Base-by-base conservation (phyloP, 352 stramenopile genomes). In the Phytophthora citricola region DNA sequence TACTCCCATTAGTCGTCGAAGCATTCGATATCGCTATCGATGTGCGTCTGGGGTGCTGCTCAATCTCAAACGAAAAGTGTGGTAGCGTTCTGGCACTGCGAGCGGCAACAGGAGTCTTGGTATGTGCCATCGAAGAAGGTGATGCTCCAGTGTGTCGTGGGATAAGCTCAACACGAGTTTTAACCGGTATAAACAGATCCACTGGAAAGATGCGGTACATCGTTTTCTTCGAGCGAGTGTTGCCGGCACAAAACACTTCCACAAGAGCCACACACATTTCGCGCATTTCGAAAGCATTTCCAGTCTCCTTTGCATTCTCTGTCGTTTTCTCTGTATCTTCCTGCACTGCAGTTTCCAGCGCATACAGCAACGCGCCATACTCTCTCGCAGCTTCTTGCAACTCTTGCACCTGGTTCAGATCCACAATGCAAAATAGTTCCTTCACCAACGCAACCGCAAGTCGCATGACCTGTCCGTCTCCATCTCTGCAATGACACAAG, bases 141-240 rank as follows among this genome's bases (percentile, higher is more conserved):
- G 56, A 76, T 8, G 80, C 81, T 3, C 82, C 66, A 4, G 81
- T 90, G 55, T 93, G 80, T 6, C 80, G 83, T 5, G 80, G 81
- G 17, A 89, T 76, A 9, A 90, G 56, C 12, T 92, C 83, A 4
- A 52, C 62, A 4, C 77, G 73, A 27, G 68, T 85, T 51, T 90
- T 83, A 2, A 56, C 72, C 12, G 87, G 81, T 6, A 93, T 83
- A 59, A 95, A 95, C 8, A 94, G 63, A 34, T 94, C 87, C 1
- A 94, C 87, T 0, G 87, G 87, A 38, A 95, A 81, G 26, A 95
- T 89, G 14, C 87, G 79, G 53, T 85, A 88, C 71, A 95, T 90
- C 0, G 75, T 71, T 54, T 85, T 91, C 56, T 92, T 93, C 0
- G 87, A 92, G 1, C 84, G 77, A 12, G 74, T 87, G 49, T 95